Evolutionary conservation across 768 basidiomycete species (phyloP).

Genomic region (Mrakia gelida): DNA sequence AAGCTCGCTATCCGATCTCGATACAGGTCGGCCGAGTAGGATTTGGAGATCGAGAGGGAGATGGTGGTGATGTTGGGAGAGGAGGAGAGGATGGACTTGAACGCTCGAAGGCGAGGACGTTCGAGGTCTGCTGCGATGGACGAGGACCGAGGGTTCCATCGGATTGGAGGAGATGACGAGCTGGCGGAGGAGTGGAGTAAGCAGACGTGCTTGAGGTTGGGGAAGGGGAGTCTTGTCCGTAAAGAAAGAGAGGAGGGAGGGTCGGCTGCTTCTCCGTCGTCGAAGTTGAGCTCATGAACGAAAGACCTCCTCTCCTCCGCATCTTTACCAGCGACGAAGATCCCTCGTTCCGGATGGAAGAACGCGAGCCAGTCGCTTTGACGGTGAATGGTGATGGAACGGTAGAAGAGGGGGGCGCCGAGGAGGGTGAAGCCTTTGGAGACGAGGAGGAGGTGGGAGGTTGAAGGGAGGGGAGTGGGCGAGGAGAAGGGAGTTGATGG

Average conservation of each 20-base stretch:
- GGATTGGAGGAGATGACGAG: not conserved
- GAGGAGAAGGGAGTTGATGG: not conserved
- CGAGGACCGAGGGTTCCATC: not conserved
- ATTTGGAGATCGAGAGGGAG: conserved; percentile 8
- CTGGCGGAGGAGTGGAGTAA: not conserved
- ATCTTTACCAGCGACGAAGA: not conserved
- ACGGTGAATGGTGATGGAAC: not conserved
- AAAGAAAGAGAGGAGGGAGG: not conserved
- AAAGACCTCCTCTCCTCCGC: not conserved
- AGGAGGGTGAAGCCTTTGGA: not conserved
- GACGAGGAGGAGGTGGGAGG: not conserved
- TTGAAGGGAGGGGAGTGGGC: not conserved
- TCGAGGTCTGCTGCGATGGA: not conserved
- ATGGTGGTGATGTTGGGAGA: not conserved
- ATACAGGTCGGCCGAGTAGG: not conserved
- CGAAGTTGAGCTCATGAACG: not conserved
- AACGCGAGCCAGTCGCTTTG: not conserved
- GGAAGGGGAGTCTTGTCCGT: not conserved
- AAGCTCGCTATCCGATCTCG: not conserved
- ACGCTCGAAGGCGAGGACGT: not conserved
- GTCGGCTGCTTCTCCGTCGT: not conserved
- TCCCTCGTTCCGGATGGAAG: not conserved
- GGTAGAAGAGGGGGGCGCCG: not conserved
- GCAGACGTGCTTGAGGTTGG: not conserved
- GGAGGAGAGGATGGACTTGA: not conserved